A percentile compares a stretch with the other conserved stretches of the same genome.
Evolutionary conservation across 2,329 filamentous ascomycete species (phyloP).

Genomic region (Beauveria bassiana): DNA sequence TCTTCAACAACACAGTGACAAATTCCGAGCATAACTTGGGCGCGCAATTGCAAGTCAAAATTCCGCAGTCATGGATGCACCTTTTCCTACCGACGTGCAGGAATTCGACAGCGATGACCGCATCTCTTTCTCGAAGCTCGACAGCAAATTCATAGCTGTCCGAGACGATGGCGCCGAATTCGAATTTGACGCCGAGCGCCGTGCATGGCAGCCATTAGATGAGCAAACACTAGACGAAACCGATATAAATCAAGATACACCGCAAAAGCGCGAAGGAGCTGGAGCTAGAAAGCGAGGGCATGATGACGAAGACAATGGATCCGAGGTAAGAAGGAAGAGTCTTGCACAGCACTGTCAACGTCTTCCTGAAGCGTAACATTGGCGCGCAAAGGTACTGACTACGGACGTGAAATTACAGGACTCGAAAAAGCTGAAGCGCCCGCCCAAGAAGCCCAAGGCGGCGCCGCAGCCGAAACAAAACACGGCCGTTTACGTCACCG

Average conservation of each 20-base stretch:
- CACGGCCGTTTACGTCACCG: constrained; percentile 87
- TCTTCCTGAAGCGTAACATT: too few relatives aligned
- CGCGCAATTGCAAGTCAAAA: constrained; percentile 16
- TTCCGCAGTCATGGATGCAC: constrained; percentile 10
- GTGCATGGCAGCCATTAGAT: constrained; percentile 67
- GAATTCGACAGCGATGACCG: constrained; percentile 72
- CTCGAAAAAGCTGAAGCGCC: constrained; percentile 22
- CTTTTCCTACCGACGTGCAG: constrained; percentile 52
- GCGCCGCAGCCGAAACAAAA: constrained; percentile 57
- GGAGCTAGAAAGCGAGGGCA: constrained; percentile 35
- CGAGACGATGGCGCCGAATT: constrained; percentile 79
- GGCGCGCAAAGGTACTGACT: neutral
- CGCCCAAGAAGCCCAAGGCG: constrained; percentile 39
- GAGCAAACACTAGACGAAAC: constrained; percentile 33
- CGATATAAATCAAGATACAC: neutral
- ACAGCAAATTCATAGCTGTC: constrained; percentile 76
- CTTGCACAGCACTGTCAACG: neutral
- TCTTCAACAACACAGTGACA: neutral
- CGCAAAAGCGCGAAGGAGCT: neutral
- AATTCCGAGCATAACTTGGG: neutral
- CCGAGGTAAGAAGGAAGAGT: constrained; percentile 33
- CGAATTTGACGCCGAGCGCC: constrained; percentile 65
- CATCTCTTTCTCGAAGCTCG: constrained; percentile 78
- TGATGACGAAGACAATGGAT: constrained; percentile 26
- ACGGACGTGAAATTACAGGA: neutral